A percentile compares a stretch with the other conserved stretches of the same genome.
These are phyloP conservation scores for Oryza glumipatula DNA, from an alignment of 176 grass and related monocot genomes.

Conservation along the genomic window DNA sequence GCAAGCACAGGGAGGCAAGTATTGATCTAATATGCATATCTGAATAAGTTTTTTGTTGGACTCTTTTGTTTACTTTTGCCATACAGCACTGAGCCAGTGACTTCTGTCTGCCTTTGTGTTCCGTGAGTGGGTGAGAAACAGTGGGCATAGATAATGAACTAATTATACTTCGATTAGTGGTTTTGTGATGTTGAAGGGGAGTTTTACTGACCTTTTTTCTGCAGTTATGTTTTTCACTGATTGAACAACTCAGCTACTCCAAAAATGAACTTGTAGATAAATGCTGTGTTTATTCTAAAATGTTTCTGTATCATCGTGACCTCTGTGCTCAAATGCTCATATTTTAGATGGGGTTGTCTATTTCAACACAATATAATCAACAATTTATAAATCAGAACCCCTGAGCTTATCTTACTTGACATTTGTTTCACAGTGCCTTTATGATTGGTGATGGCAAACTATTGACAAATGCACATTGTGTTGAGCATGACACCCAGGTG, in stretches of 20 bases:
- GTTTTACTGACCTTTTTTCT: not conserved
- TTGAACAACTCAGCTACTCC: slow-evolving; percentile 1
- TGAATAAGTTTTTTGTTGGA: slow-evolving; percentile 1
- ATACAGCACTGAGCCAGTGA: not conserved
- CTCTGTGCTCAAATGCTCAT: slow-evolving; percentile 5
- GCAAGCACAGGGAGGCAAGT: slow-evolving; percentile 84
- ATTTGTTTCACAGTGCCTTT: slow-evolving; percentile 74
- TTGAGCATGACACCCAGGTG: slow-evolving; percentile 93
- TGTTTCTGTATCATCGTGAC: not conserved
- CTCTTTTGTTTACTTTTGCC: slow-evolving; percentile 17
- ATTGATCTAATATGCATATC: slow-evolving; percentile 32
- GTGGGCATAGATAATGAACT: not conserved
- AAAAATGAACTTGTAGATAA: not conserved
- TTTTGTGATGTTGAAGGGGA: slow-evolving; percentile 21
- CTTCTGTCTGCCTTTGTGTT: not conserved
- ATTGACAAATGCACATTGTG: slow-evolving; percentile 97
- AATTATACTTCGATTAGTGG: slow-evolving; percentile 23
- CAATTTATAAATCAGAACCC: slow-evolving; percentile 9
- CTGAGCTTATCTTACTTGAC: slow-evolving; percentile 19
- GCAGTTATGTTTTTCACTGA: not conserved
- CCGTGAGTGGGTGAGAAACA: not conserved
- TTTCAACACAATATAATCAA: not conserved
- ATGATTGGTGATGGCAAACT: slow-evolving; percentile 96
- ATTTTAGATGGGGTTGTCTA: slow-evolving; percentile 1
- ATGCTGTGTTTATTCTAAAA: slow-evolving; percentile 41